Conservation (phyloP, 1,284 basidiomycete species). For the Pseudozyma sp. region DNA sequence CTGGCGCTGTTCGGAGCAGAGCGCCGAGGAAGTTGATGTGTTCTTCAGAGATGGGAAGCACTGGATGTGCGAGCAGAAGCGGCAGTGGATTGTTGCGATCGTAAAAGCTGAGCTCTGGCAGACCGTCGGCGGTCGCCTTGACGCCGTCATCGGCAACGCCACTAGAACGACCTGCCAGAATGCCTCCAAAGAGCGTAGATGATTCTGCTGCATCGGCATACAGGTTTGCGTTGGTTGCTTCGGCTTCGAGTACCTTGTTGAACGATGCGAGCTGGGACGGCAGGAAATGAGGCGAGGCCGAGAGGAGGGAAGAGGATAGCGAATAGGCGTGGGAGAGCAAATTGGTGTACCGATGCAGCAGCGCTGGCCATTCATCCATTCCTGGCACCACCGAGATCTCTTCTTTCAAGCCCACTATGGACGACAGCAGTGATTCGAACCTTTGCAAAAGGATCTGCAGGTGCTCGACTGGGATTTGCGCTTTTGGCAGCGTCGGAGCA, state of each 20-base stretch:
- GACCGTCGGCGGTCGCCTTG: slow-evolving; percentile 40
- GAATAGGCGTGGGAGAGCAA: slow-evolving; percentile 60
- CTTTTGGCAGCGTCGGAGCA: slow-evolving; percentile 34
- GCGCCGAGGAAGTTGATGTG: slow-evolving; percentile 61
- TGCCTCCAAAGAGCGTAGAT: slow-evolving; percentile 28
- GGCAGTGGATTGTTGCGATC: slow-evolving; percentile 50
- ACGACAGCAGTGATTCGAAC: slow-evolving; percentile 57
- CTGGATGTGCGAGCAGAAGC: slow-evolving; percentile 48
- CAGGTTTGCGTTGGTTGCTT: slow-evolving; percentile 52
- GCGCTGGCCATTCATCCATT: slow-evolving; percentile 59
- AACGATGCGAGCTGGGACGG: slow-evolving; percentile 56
- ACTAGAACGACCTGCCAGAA: slow-evolving; percentile 7
- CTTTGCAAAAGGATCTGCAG: slow-evolving; percentile 56
- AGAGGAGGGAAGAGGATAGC: slow-evolving; percentile 51
- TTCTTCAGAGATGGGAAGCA: slow-evolving; percentile 52
- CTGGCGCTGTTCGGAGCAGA: slow-evolving; percentile 58
- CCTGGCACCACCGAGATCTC: slow-evolving; percentile 58
- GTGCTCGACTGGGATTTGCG: slow-evolving; percentile 44
- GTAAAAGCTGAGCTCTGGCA: slow-evolving; percentile 52
- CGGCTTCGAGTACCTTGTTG: slow-evolving; percentile 55
- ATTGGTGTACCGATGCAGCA: slow-evolving; percentile 55
- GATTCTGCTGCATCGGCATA: slow-evolving; percentile 40
- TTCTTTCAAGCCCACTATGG: slow-evolving; percentile 57
- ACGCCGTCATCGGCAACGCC: slow-evolving; percentile 27
- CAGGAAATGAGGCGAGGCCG: slow-evolving; percentile 55